These are phyloP conservation scores for Hygrophorus pudorinus DNA, from an alignment of 768 basidiomycete species.

Conservation along the genomic window DNA sequence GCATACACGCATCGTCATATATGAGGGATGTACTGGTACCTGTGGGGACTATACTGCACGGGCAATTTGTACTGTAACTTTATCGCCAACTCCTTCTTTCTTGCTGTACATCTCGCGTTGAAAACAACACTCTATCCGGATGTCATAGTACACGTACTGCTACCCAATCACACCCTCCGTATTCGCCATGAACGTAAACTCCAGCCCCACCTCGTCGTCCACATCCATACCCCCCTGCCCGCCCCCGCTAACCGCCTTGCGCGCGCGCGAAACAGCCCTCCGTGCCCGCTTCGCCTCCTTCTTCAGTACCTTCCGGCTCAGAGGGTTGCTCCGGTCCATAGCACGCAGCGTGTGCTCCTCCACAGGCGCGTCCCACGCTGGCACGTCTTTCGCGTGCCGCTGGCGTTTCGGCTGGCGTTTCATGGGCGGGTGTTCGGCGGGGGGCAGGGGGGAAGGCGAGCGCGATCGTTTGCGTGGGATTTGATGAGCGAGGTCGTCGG, in stretches of 20 bases:
- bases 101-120: too few species aligned
- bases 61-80: background rate
- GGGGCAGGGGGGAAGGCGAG: conserved; percentile 22
- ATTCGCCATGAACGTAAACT: conserved; percentile 37
- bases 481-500: conserved; percentile 9
- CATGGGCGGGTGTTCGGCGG: conserved; percentile 2
- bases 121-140: too few species aligned
- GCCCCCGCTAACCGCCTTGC: conserved; percentile 6
- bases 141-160: too few species aligned
- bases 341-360: conserved; percentile 33
- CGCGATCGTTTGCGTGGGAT: conserved; percentile 29
- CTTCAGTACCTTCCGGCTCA: conserved; percentile 52
- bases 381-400: conserved; percentile 44
- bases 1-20: too few species aligned
- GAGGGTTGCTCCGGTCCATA: conserved; percentile 50
- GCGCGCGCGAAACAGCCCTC: conserved; percentile 28
- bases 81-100: conserved; percentile 3
- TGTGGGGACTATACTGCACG: too few species aligned
- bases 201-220: conserved; percentile 18
- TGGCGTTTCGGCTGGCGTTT: conserved; percentile 49
- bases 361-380: conserved; percentile 43
- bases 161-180: too few species aligned
- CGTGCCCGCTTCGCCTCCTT: conserved; percentile 53
- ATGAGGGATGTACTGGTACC: too few species aligned
- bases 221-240: conserved; percentile 40